Evolutionary conservation across 2,329 filamentous ascomycete species (phyloP), one percentile per base, ranked within the genome.

Genomic region (Paradendryphiella salina): DNA sequence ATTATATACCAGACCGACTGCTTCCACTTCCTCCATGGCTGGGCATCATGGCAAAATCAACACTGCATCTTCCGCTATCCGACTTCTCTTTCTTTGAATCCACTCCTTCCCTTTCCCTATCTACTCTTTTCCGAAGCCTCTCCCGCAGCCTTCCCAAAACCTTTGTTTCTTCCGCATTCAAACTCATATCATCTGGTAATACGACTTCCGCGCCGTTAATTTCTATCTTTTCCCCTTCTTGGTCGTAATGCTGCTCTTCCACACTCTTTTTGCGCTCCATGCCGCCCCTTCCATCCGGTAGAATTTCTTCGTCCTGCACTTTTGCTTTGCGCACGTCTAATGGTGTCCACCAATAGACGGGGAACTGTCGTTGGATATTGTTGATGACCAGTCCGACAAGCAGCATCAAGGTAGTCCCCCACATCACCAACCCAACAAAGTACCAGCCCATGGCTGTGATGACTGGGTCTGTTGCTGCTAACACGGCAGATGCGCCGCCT

Each of bases 261-360:
- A 42, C 33, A 6, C 44, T 59, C 39, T 59, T 46, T 14, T 37
- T 64, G 38, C 43, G 49, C 43, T 70, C 63, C 6, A 65, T 21
- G 1, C 57, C 61, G 6, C 61, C 61, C 18, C 38, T 38, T n/a
- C 31, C 64, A 42, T 66, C 57, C 1, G 64, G 54, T 26, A 63
- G 41, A 5, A 64, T 56, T 63, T 64, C 59, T 60, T 69, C 46
- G 39, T 63, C 64, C 3, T 54, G 26, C n/a, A 36, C 55, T 17
- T 54, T 58, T 33, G 55, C 59, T 31, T 45, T 57, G 7, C 70
- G 66, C 6, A 76, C 54, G 17, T 75, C 69, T 28, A 67, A 42
- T 3, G 75, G 69, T n/a, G 76, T 77, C 77, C 77, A 80, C 78
- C 78, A 80, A 46, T 74, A 80, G 1, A 76, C 46, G 0, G 78